Evolutionary conservation across 768 basidiomycete species (phyloP), one percentile per base, ranked within the genome.

Genomic region (Trametes punicea): DNA sequence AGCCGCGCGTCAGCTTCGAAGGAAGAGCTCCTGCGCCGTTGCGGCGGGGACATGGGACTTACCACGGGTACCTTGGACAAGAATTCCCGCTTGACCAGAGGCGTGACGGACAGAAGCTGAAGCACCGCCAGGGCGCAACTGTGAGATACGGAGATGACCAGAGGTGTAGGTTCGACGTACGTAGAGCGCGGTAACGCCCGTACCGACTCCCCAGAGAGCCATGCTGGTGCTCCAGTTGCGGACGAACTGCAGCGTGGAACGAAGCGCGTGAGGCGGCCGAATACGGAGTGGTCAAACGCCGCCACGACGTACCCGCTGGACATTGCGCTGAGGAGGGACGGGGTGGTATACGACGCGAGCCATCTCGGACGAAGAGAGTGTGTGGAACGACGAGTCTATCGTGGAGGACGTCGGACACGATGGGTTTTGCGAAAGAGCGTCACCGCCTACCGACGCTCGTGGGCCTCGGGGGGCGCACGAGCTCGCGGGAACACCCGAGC

Each of bases 31-130:
- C 40, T 33, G 16, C 25, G 58, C 34, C 13, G 34, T 10, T 34
- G 51, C 42, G 52, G 51, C 53, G 46, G 46, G 23, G 31, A 21
- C 18, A 25, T 45, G 49, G 36, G n/a, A 71, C 86, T 69, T 67
- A 93, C 91, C 48, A 90, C 65, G 3, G 91, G 91, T 33, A 88
- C 71, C 64, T 91, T 89, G 59, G 81, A 70, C 38, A 93, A 74
- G 58, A 93, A 67, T 66, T 83, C 87, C 38, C 84, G 83, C 73
- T 82, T 87, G 61, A 93, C 87, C 39, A 91, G 77, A n/a, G 91
- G 91, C 0, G 90, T 92, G 45, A 89, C 88, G 6, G 90, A 92
- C 48, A 92, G 78, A 31, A 92, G 61, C 87, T 90, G 65, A 34
- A 54, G 31, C 46, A 46, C 29, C 25, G n/a, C 62, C 29, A 34